Evolutionary conservation across 2,329 filamentous ascomycete species (phyloP), one percentile per base, ranked within the genome.

Genomic region (Alternaria sp.): DNA sequence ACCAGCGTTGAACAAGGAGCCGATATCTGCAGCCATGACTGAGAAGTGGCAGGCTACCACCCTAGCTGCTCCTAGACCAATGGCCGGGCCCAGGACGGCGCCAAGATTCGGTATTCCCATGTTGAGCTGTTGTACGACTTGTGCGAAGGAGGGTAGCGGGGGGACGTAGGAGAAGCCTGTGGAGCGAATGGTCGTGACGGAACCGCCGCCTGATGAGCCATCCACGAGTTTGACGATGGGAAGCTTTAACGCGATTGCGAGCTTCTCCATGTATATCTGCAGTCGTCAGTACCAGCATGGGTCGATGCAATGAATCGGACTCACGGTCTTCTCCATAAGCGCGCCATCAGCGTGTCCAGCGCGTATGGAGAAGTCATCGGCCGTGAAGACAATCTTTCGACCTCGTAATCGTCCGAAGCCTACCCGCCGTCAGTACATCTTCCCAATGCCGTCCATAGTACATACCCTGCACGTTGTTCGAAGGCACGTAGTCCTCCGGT

Each of bases 181-280:
- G 21, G 81, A 83, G 49, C 80, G 81, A 57, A 90, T 90, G 0
- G 84, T 87, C 0, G 87, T 89, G 1, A 90, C 87, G 13, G 84
- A 87, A 0, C 88, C 88, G 26, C 88, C 88, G 2, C 88, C 88
- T 0, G 86, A 88, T 21, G 84, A 87, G 0, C 88, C 88, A 75
- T 90, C 88, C 1, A 89, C 87, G 6, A 90, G 81, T 69, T 90
- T 90, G 6, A 90, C 76, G 46, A 90, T 87, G 0, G 88, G 88
- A 6, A 90, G 56, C 45, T 85, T 84, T 60, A 89, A 68, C 6
- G 84, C 81, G 43, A 90, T 76, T 0, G 87, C 86, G 26, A 90
- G 74, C 69, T 89, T 89, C 77, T 90, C 88, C 72, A 88, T 83
- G 68, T 89, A 89, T 21, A 88, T 76, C 77, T 79, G 44, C 9